Percentiles rank a stretch among this genome's conserved stretches.
Conservation (phyloP, 192 early-diverging fungal species). For the Chytriomyces sp. region DNA sequence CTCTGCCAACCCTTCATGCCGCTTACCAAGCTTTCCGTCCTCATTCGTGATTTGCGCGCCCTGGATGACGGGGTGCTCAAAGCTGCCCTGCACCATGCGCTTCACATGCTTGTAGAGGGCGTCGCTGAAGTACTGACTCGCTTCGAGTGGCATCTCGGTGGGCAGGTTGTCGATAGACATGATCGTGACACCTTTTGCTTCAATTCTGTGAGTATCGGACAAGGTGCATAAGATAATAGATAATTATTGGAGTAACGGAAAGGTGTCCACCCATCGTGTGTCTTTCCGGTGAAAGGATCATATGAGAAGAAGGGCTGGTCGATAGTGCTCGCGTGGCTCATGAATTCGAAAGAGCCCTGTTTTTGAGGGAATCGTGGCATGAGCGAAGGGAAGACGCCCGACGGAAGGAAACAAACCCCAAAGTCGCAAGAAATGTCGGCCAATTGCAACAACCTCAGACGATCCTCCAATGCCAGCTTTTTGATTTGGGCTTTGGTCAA, state of each 20-base stretch:
- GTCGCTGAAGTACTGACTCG: conserved; percentile 90
- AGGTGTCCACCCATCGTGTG: conserved; percentile 68
- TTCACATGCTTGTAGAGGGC: conserved; percentile 62
- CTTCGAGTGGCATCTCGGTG: conserved; percentile 92
- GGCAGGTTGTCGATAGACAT: conserved; percentile 98
- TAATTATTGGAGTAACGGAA: not conserved
- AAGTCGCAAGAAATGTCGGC: conserved; percentile 96
- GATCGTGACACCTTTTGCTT: conserved; percentile 87
- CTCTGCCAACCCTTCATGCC: conserved; percentile 56
- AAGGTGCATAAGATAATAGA: not conserved
- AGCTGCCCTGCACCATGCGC: conserved; percentile 45
- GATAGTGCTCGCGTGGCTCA: conserved; percentile 86
- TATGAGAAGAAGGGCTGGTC: conserved; percentile 91
- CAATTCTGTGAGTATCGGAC: conserved; percentile 51
- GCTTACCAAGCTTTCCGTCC: conserved; percentile 62
- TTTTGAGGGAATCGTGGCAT: not conserved
- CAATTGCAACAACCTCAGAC: conserved; percentile 75
- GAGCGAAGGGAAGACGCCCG: not conserved
- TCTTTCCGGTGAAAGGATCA: conserved; percentile 71
- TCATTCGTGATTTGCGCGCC: conserved; percentile 75
- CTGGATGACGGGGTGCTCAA: conserved; percentile 69
- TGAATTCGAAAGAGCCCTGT: conserved; percentile 92
- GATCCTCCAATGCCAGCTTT: conserved; percentile 67
- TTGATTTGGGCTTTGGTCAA: conserved; percentile 83
- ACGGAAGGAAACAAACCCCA: conserved; percentile 49